A percentile compares a stretch with the other conserved stretches of the same genome.
Conservation (phyloP, 139 green algal species). For the Diplosphaera chodatii region DNA sequence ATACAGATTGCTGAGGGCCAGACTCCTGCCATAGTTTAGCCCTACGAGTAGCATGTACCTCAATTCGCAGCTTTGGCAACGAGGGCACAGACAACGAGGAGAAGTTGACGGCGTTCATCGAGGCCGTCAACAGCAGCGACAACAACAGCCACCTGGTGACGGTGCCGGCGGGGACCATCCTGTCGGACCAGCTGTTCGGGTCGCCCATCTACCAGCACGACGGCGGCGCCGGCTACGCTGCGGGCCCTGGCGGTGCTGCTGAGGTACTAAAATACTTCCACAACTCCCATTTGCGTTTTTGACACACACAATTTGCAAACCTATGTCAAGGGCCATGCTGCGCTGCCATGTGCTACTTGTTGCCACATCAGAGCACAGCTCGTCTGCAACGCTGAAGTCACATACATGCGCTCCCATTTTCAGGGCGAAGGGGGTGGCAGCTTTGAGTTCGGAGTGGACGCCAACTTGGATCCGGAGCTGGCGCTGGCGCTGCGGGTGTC, state of each 20-base stretch:
- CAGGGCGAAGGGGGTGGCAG: conserved; percentile 35
- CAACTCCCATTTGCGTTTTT: no score
- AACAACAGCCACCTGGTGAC: conserved; percentile 93
- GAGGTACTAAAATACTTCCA: no score
- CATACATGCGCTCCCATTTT: neutral
- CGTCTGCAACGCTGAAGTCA: no score
- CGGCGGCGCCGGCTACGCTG: conserved; percentile 28
- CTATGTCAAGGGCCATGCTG: no score
- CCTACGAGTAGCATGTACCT: no score
- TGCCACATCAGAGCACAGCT: no score
- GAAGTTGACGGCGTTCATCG: conserved; percentile 90
- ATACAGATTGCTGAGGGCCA: neutral
- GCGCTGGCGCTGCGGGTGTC: conserved; percentile 77
- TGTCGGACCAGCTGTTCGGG: conserved; percentile 87
- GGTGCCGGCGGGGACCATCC: conserved; percentile 80
- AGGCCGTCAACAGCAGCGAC: conserved; percentile 88
- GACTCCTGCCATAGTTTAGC: no score
- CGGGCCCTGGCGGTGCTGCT: conserved; percentile 14
- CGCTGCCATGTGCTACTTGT: no score
- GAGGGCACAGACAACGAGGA: conserved; percentile 65
- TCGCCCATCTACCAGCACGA: conserved; percentile 86
- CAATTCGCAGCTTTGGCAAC: conserved; percentile 8
- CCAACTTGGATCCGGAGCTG: conserved; percentile 96
- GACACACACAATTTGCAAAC: no score
- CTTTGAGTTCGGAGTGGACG: conserved; percentile 94